Evolutionary conservation across 768 basidiomycete genomes (phyloP), one percentile per base, ranked within the genome.

Genomic region (Pulveroboletus sp.): DNA sequence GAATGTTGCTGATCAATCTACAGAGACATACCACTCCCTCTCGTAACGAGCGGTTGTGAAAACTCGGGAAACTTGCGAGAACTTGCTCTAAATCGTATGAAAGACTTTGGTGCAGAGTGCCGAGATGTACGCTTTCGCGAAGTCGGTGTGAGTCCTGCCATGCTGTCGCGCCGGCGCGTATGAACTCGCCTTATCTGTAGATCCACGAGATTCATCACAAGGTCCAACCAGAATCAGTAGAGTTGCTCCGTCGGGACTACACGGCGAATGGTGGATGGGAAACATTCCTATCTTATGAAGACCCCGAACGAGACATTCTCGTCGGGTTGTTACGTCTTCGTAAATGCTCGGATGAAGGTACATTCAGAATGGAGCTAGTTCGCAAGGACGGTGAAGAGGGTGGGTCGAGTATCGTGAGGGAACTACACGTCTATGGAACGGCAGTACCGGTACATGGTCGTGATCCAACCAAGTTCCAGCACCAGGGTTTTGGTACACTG

Each of bases 161-260:
- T 27, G 8, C 36, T 7, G 14, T 40, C 12, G 8, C 39, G 27
- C 30, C 28, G 35, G 44, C 49, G 45, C 39, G 36, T 38, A 27
- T 10, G n/a, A 35, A 30, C 35, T 36, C 18, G 52, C 42, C 39
- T 42, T 47, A 30, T 48, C 39, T 28, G 17, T 60, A 95, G 93
- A 89, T 98, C 51, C 93, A 97, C 69, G 96, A 99, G 70, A 98
- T 99, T 42, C 96, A 99, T 66, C 86, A 96, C 74, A 94, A 95
- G 72, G 91, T 98, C 40, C 83, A 93, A 18, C 94, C 94, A 51
- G 90, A 95, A 66, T 87, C 90, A 14, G 89, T 96, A 45, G 96
- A 99, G 69, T 83, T 99, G 5, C 82, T 99, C 31, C 81, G 96
- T 50, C 79, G 96, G 36, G 96, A 99, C 66, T 99, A 99, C 68